phyloP scores from a whole-genome alignment of 768 basidiomycete species.

The Ephemerocybe angulata region DNA sequence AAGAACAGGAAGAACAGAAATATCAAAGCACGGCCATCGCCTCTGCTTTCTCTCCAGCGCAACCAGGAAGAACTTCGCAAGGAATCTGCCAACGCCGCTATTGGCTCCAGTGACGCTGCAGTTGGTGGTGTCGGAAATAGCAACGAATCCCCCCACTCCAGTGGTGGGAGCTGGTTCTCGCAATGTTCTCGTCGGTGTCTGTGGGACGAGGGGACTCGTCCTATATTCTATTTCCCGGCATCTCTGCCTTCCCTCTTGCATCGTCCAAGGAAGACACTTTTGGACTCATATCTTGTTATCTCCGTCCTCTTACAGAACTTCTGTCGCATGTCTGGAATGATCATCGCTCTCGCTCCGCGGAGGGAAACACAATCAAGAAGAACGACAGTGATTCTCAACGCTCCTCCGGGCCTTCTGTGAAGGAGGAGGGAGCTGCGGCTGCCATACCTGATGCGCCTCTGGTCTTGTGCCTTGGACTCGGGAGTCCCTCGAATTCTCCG shows the following conservation, averaged over 20 bases:
- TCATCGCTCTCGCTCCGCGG: not conserved
- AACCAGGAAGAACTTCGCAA: conserved; percentile 44
- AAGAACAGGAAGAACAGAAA: conserved; percentile 47
- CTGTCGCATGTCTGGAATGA: conserved; percentile 1
- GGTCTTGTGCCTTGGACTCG: conserved; percentile 70
- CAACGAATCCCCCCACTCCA: too few relatives aligned
- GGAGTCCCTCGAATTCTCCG: conserved; percentile 61
- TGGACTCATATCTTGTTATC: conserved; percentile 1
- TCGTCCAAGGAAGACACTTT: conserved; percentile 6
- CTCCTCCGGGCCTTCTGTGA: too few relatives aligned
- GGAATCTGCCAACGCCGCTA: conserved; percentile 22
- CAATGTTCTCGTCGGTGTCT: conserved; percentile 51
- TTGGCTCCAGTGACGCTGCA: not conserved
- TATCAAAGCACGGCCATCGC: conserved; percentile 28
- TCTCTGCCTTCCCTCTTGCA: not conserved
- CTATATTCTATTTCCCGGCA: not conserved
- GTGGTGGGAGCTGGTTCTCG: conserved; percentile 40
- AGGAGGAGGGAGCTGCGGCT: not conserved
- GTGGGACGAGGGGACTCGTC: not conserved
- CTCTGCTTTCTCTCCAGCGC: conserved; percentile 37
- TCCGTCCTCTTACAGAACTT: not conserved
- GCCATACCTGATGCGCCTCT: not conserved
- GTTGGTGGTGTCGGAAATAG: not conserved
- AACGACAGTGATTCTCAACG: too few relatives aligned
- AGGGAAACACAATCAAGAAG: too few relatives aligned